phyloP scores from a whole-genome alignment of 768 basidiomycete genomes.

The Cantharellus cinnabarinus region DNA sequence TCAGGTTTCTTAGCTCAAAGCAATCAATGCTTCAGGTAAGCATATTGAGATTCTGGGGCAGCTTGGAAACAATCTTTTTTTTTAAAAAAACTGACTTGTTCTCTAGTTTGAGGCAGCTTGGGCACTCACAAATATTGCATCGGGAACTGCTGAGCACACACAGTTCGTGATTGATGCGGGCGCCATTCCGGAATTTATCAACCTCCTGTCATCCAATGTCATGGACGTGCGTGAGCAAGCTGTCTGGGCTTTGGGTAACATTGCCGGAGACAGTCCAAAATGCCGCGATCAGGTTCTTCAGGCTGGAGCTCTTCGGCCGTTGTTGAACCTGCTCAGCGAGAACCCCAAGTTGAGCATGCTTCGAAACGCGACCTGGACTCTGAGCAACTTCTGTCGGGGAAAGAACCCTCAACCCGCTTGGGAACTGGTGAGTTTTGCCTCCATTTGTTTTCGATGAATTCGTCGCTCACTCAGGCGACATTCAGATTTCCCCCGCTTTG shows the following conservation, averaged over 20 bases:
- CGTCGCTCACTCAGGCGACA: background rate
- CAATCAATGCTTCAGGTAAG: conserved; percentile 27
- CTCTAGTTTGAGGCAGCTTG: conserved; percentile 87
- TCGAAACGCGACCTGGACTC: conserved; percentile 93
- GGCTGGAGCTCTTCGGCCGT: conserved; percentile 81
- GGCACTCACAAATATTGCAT: conserved; percentile 96
- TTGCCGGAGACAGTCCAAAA: conserved; percentile 93
- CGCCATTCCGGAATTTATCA: conserved; percentile 95
- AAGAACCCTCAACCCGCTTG: conserved; percentile 96
- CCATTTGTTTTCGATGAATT: background rate
- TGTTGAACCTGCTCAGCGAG: conserved; percentile 76
- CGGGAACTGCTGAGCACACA: conserved; percentile 94
- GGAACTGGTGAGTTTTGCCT: conserved; percentile 52
- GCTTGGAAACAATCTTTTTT: background rate
- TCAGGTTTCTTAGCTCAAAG: conserved; percentile 58
- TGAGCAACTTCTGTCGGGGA: conserved; percentile 98
- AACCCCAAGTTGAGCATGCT: conserved; percentile 99
- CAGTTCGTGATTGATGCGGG: conserved; percentile 90
- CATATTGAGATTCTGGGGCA: background rate
- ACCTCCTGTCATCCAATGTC: conserved; percentile 80
- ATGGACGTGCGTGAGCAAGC: conserved; percentile 97
- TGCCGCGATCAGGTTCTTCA: conserved; percentile 94
- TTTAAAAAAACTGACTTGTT: background rate
- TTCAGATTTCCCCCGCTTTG: conserved; percentile 85
- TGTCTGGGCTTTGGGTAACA: conserved; percentile 98